Percentiles rank a stretch among this genome's conserved stretches.
Conservation (phyloP, 2,329 filamentous ascomycete species). For the Aspergillus phoenicis region DNA sequence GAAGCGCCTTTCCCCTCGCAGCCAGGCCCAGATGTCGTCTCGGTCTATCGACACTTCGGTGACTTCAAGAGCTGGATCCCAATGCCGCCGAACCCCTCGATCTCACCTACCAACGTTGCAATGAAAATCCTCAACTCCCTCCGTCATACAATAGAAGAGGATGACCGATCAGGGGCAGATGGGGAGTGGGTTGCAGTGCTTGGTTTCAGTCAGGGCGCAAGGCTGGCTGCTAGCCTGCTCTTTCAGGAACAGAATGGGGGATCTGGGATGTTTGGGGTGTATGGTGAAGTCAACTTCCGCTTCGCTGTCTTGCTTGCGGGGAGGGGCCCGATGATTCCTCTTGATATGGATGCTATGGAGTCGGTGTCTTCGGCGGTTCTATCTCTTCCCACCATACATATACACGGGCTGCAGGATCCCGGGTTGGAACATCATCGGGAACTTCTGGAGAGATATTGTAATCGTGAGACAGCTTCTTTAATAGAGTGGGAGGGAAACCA, state of each 20-base stretch:
- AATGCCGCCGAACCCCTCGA: conserved; percentile 31
- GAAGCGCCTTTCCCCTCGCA: conserved; percentile 64
- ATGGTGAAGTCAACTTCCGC: conserved; percentile 43
- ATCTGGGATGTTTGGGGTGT: conserved; percentile 25
- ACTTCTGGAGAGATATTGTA: conserved; percentile 54
- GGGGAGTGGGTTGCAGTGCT: conserved; percentile 63
- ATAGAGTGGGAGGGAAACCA: conserved; percentile 76
- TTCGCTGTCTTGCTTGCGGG: conserved; percentile 67
- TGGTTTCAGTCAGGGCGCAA: conserved; percentile 69
- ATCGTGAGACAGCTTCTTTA: conserved; percentile 54
- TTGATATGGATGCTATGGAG: not conserved
- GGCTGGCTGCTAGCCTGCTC: conserved; percentile 61
- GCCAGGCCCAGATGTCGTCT: conserved; percentile 63
- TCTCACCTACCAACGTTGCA: conserved; percentile 29
- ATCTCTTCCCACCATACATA: conserved; percentile 58
- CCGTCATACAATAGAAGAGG: conserved; percentile 48
- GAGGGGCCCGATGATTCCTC: conserved; percentile 58
- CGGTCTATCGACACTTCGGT: conserved; percentile 66
- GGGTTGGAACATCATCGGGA: conserved; percentile 21
- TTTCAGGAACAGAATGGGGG: conserved; percentile 58
- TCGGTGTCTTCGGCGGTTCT: too few species aligned
- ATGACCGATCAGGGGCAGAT: conserved; percentile 51
- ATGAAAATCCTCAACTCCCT: conserved; percentile 40
- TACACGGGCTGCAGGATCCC: conserved; percentile 64
- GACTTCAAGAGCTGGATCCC: conserved; percentile 68